Percentiles rank a stretch among this genome's conserved stretches.
These are phyloP conservation scores for Pythium volutum DNA, from an alignment of 352 stramenopile species.

Conservation along the genomic window DNA sequence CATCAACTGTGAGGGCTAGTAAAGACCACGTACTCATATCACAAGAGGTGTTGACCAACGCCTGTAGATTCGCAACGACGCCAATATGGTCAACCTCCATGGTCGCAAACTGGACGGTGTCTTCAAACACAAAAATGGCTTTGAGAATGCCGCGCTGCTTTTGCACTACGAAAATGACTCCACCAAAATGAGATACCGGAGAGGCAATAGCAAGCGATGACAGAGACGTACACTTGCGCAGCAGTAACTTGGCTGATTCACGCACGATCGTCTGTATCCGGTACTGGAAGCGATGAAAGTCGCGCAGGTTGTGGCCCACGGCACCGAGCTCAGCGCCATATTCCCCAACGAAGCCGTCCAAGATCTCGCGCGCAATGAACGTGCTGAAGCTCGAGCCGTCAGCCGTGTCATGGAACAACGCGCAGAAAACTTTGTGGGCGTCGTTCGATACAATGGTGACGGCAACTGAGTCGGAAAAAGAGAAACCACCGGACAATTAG, in stretches of 20 bases:
- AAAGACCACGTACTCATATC: slow-evolving; percentile 71
- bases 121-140: slow-evolving; percentile 87
- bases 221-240: slow-evolving; percentile 68
- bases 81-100: slow-evolving; percentile 89
- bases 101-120: slow-evolving; percentile 75
- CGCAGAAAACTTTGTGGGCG: slow-evolving; percentile 88
- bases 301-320: slow-evolving; percentile 86
- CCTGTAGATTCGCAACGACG: slow-evolving; percentile 88
- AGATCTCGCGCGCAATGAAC: slow-evolving; percentile 88
- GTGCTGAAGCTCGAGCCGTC: slow-evolving; percentile 78
- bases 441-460: slow-evolving; percentile 90
- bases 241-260: slow-evolving; percentile 79
- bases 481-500: neutral
- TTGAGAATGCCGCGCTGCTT: slow-evolving; percentile 87
- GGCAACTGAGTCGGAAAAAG: slow-evolving; percentile 45
- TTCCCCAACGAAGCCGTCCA: slow-evolving; percentile 78
- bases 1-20: neutral
- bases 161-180: slow-evolving; percentile 52
- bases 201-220: neutral
- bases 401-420: slow-evolving; percentile 86
- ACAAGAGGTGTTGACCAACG: slow-evolving; percentile 77
- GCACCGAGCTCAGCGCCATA: slow-evolving; percentile 75
- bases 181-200: no score
- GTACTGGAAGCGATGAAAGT: slow-evolving; percentile 90
- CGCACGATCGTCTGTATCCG: slow-evolving; percentile 79